Conservation (phyloP, 169 alveolate species). For the Plasmodium gonderi region DNA sequence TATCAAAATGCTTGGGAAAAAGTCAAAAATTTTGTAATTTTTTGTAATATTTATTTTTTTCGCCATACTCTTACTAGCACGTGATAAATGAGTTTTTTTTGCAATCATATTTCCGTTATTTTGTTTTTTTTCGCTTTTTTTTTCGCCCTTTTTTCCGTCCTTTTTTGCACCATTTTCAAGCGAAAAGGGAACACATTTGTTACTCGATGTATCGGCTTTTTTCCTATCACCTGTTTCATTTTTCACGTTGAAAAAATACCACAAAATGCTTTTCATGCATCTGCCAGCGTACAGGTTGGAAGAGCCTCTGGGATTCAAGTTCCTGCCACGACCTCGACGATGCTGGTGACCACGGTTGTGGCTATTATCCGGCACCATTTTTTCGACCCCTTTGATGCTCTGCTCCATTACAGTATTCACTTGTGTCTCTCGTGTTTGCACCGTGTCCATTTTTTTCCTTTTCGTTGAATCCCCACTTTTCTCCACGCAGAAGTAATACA, state of each 20-base stretch:
- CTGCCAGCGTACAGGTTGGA: background rate
- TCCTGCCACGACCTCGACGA: background rate
- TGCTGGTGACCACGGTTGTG: background rate
- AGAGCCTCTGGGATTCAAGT: background rate
- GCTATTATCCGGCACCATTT: background rate
- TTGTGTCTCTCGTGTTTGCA: background rate
- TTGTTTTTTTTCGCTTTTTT: background rate
- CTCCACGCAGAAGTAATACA: conserved; percentile 24
- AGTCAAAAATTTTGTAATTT: conserved; percentile 42
- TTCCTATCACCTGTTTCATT: background rate
- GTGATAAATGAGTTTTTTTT: background rate
- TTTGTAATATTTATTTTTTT: conserved; percentile 9
- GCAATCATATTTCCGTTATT: background rate
- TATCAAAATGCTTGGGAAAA: conserved; percentile 37
- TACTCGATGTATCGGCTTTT: background rate
- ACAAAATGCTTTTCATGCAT: background rate
- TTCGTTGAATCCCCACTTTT: background rate
- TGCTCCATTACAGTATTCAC: background rate
- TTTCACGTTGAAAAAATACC: background rate
- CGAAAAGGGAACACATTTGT: conserved; percentile 6
- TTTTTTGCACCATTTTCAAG: background rate
- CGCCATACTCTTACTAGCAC: background rate
- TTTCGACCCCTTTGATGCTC: background rate
- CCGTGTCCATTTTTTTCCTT: background rate
- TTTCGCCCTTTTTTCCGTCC: no score